phyloP scores from a whole-genome alignment of 1,139 yeast species.

The Blastobotrys arbuscula region DNA sequence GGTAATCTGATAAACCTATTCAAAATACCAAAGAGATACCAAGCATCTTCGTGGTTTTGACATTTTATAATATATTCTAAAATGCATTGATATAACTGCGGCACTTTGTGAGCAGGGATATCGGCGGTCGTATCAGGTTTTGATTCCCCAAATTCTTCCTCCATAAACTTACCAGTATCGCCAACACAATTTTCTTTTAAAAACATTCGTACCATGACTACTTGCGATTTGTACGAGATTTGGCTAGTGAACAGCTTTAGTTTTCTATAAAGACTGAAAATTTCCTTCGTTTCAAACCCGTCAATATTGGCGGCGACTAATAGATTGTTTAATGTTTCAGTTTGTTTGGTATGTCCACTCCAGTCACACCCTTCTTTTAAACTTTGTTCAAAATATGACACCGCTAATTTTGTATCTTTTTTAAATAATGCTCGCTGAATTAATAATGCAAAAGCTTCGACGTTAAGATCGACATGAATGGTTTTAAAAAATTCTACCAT shows the following conservation, averaged over 20 bases:
- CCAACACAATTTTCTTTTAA: slow-evolving; percentile 46
- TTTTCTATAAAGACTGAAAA: slow-evolving; percentile 32
- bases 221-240: slow-evolving; percentile 42
- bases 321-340: slow-evolving; percentile 33
- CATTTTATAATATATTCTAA: slow-evolving; percentile 41
- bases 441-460: slow-evolving; percentile 26
- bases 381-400: slow-evolving; percentile 36
- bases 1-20: slow-evolving; percentile 58
- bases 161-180: slow-evolving; percentile 54
- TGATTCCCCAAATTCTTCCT: slow-evolving; percentile 46
- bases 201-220: slow-evolving; percentile 44
- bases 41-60: slow-evolving; percentile 46
- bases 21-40: slow-evolving; percentile 59
- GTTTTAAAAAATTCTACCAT: slow-evolving; percentile 23
- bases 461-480: slow-evolving; percentile 26
- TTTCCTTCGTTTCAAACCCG: slow-evolving; percentile 28
- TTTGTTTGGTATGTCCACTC: slow-evolving; percentile 32
- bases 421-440: slow-evolving; percentile 26
- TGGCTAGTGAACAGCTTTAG: slow-evolving; percentile 38
- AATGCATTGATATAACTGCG: slow-evolving; percentile 40
- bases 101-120: slow-evolving; percentile 30
- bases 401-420: slow-evolving; percentile 30
- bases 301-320: slow-evolving; percentile 25
- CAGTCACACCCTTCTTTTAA: slow-evolving; percentile 41
- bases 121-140: slow-evolving; percentile 35